A percentile compares a stretch with the other conserved stretches of the same genome.
Conservation (phyloP, 2,329 filamentous ascomycete species). For the Teratosphaeria pseudoeucalypti region DNA sequence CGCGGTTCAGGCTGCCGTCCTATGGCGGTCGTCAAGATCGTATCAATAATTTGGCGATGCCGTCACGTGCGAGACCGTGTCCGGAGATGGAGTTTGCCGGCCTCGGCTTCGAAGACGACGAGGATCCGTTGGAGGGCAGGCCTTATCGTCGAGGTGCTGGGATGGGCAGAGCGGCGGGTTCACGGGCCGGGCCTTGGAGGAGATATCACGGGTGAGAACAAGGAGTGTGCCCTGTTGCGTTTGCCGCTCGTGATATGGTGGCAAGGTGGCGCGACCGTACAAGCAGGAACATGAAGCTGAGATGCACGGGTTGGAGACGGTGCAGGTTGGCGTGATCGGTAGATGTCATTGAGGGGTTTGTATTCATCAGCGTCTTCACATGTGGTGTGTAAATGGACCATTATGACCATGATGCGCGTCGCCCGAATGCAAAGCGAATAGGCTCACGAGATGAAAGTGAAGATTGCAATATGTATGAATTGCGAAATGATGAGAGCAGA, state of each 20-base stretch:
- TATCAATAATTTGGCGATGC: not conserved
- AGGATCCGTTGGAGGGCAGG: not conserved
- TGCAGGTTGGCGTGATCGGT: not conserved
- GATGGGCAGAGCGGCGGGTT: not conserved
- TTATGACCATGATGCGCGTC: not conserved
- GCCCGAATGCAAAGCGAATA: not conserved
- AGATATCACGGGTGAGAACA: not conserved
- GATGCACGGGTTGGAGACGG: not conserved
- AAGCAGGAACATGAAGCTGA: not conserved
- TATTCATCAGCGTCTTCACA: not conserved
- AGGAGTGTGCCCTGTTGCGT: not conserved
- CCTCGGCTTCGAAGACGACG: not conserved
- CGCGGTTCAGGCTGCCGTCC: too few species aligned
- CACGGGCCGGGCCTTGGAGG: not conserved
- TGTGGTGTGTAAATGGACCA: not conserved
- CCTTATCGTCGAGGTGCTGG: not conserved
- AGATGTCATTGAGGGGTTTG: not conserved
- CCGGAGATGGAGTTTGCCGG: not conserved
- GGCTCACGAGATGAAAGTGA: not conserved
- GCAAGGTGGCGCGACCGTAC: not conserved
- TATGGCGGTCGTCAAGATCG: too few species aligned
- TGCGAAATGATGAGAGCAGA: not conserved
- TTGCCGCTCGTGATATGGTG: not conserved
- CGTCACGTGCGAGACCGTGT: not conserved
- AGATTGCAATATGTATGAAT: not conserved